Conservation (phyloP, 495 filamentous ascomycete species). For the Melanomma pulvis-pyrius region DNA sequence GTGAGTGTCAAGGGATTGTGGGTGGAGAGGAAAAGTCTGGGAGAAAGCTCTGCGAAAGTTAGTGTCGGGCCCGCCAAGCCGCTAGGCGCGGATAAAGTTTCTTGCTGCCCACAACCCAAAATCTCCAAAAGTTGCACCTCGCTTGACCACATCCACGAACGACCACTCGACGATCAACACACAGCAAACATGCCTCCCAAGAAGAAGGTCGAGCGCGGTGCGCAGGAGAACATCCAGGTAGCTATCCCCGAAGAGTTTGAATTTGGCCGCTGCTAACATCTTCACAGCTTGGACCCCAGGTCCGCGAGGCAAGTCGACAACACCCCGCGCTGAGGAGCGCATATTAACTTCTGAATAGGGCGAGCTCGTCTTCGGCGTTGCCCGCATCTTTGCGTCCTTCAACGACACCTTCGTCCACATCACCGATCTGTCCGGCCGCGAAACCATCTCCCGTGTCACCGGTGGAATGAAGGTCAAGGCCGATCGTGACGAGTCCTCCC, state of each 20-base stretch:
- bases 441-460: constrained; percentile 99
- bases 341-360: constrained; percentile 55
- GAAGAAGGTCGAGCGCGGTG: constrained; percentile 71
- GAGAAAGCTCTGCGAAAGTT: neutral
- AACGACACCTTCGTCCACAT: constrained; percentile 99
- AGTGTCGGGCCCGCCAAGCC: neutral
- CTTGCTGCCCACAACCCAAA: neutral
- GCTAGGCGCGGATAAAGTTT: constrained; percentile 23
- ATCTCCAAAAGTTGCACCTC: constrained; percentile 8
- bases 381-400: constrained; percentile 98
- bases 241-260: neutral
- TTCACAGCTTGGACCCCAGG: constrained; percentile 78
- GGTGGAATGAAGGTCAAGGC: constrained; percentile 99
- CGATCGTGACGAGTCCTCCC: constrained; percentile 98
- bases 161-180: constrained; percentile 1
- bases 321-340: constrained; percentile 49
- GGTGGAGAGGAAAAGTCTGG: constrained; percentile 4
- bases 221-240: constrained; percentile 89
- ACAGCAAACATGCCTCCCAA: constrained; percentile 61
- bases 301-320: no score
- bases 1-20: constrained; percentile 23
- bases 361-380: constrained; percentile 98
- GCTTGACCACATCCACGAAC: constrained; percentile 12
- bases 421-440: constrained; percentile 96
- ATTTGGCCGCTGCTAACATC: constrained; percentile 9